Conservation (phyloP, 495 filamentous ascomycete genomes). For the Trichoderma erinaceum region DNA sequence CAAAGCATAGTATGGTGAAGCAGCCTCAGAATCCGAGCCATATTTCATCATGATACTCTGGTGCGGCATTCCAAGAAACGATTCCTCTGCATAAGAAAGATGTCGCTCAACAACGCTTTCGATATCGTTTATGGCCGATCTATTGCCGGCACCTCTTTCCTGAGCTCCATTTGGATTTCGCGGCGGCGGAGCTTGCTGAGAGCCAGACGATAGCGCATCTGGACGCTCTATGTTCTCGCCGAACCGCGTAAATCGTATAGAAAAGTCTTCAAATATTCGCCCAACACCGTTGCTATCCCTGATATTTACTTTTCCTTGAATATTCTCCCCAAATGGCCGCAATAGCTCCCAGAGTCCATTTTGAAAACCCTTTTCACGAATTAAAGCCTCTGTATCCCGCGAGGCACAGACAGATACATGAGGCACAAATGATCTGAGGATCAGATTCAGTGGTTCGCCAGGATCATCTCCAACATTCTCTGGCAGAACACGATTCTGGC, state of each 20-base stretch:
- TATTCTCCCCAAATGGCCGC: constrained; percentile 82
- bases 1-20: constrained; percentile 65
- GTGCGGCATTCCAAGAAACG: constrained; percentile 34
- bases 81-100: constrained; percentile 46
- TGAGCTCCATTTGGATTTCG: constrained; percentile 18
- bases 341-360: constrained; percentile 78
- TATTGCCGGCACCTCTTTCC: constrained; percentile 2
- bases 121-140: constrained; percentile 31
- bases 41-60: constrained; percentile 31
- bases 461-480: constrained; percentile 44
- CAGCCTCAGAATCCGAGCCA: constrained; percentile 33
- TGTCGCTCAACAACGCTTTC: constrained; percentile 50
- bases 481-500: constrained; percentile 38
- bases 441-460: constrained; percentile 62
- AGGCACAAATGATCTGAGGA: constrained; percentile 79
- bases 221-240: constrained; percentile 54
- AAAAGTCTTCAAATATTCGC: constrained; percentile 80
- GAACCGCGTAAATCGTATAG: constrained; percentile 71
- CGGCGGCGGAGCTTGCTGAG: neutral
- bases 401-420: constrained; percentile 80
- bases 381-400: constrained; percentile 71
- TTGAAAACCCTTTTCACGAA: constrained; percentile 76
- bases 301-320: constrained; percentile 82
- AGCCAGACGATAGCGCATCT: constrained; percentile 22
- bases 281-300: constrained; percentile 83